Evolutionary conservation across 257 asterid species (phyloP).

Genomic region (Solanum bulbocastanum): DNA sequence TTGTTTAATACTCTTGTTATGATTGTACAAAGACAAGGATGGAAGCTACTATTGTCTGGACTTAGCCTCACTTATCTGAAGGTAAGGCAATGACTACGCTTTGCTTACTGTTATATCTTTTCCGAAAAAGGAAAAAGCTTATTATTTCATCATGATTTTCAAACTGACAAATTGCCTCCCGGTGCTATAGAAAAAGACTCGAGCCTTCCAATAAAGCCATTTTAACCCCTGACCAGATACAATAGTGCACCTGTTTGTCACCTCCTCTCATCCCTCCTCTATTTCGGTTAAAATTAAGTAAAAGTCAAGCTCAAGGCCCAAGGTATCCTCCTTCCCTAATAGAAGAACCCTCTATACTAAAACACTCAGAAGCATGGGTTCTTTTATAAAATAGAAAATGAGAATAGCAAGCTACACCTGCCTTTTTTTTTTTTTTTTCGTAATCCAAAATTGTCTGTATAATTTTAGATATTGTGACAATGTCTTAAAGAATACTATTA

Average conservation of each 20-base stretch:
- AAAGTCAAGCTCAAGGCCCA: not conserved
- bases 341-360: not conserved
- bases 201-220: not conserved
- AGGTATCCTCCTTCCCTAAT: not conserved
- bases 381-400: not conserved
- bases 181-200: not conserved
- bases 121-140: not conserved
- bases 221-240: not conserved
- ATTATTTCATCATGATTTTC: not conserved
- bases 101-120: not conserved
- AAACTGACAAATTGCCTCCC: not conserved
- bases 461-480: not conserved
- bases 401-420: not conserved
- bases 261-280: not conserved
- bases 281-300: not conserved
- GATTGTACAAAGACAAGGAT: conserved; percentile 43
- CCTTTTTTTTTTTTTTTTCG: not conserved
- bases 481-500: not conserved
- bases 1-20: conserved; percentile 44
- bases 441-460: not conserved
- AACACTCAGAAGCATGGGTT: not conserved
- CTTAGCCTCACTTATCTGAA: conserved; percentile 85
- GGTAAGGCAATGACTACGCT: conserved; percentile 21
- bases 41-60: conserved; percentile 82
- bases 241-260: not conserved